These are phyloP conservation scores for Purpureocillium lavendulum DNA, from an alignment of 2,329 filamentous ascomycete genomes.

Conservation along the genomic window DNA sequence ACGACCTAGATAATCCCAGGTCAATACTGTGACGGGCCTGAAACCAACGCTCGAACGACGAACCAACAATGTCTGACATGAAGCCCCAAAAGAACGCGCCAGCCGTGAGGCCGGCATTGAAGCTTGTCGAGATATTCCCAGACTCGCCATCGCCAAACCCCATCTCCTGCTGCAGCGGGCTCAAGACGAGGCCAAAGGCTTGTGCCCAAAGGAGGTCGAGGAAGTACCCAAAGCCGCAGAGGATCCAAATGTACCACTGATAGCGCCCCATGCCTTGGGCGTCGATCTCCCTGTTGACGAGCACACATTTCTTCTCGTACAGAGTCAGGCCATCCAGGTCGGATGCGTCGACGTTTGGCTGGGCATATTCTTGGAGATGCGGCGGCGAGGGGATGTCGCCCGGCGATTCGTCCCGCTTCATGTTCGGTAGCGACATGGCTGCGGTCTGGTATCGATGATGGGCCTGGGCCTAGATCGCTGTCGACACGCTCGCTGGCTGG, in stretches of 20 bases:
- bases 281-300: constrained; percentile 37
- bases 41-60: too few relatives aligned
- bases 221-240: constrained; percentile 47
- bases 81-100: constrained; percentile 49
- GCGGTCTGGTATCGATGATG: too few relatives aligned
- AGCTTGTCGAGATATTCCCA: constrained; percentile 44
- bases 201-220: constrained; percentile 51
- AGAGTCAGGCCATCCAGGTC: constrained; percentile 15
- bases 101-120: constrained; percentile 44
- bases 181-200: constrained; percentile 45
- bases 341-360: constrained; percentile 3
- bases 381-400: too few relatives aligned
- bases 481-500: too few relatives aligned
- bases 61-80: constrained; percentile 41
- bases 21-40: not conserved
- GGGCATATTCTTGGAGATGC: not conserved
- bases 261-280: constrained; percentile 43
- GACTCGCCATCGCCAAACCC: constrained; percentile 32
- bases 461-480: too few relatives aligned
- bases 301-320: constrained; percentile 25
- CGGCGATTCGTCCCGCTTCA: too few relatives aligned
- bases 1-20: constrained; percentile 25
- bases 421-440: too few relatives aligned
- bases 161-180: constrained; percentile 46
- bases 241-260: constrained; percentile 42